phyloP scores from a whole-genome alignment of 805 yeast species.

The Barnettozyma botsteinii region DNA sequence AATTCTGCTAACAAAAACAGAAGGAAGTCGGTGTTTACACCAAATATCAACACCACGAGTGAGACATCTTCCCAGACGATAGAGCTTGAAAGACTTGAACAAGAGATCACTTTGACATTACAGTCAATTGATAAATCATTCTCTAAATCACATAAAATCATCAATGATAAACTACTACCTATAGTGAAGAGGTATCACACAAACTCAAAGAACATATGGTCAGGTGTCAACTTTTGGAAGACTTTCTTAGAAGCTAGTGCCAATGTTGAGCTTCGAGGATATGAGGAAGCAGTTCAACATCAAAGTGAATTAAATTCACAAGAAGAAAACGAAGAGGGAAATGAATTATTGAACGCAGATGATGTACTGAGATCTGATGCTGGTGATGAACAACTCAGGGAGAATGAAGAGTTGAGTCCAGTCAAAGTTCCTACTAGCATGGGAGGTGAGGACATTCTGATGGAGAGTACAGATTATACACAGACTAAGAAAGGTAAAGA shows the following conservation, averaged over 20 bases:
- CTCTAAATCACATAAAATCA: conserved; percentile 57
- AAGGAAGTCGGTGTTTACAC: conserved; percentile 24
- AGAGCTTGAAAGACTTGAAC: conserved; percentile 62
- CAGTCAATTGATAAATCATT: conserved; percentile 78
- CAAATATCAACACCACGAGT: conserved; percentile 13
- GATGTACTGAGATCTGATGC: conserved; percentile 14
- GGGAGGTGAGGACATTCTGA: conserved; percentile 12
- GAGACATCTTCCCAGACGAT: conserved; percentile 24
- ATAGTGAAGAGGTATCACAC: conserved; percentile 53
- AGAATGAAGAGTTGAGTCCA: conserved; percentile 25
- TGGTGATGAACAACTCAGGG: conserved; percentile 4
- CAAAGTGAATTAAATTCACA: conserved; percentile 2
- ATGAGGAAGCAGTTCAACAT: conserved; percentile 34
- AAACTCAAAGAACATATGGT: conserved; percentile 57
- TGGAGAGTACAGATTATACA: conserved; percentile 22
- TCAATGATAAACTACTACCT: conserved; percentile 66
- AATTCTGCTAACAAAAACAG: conserved; percentile 12
- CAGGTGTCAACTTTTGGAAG: conserved; percentile 69
- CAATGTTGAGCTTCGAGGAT: conserved; percentile 52
- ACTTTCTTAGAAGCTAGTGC: conserved; percentile 73
- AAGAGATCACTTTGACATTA: conserved; percentile 66
- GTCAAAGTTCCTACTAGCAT: conserved; percentile 17
- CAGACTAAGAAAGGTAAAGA: conserved; percentile 10
- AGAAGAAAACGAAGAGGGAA: not conserved
- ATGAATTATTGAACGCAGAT: too few species aligned